Evolutionary conservation across 257 asterid genomes (phyloP).

Genomic region (Nyctanthes arbortristis): DNA sequence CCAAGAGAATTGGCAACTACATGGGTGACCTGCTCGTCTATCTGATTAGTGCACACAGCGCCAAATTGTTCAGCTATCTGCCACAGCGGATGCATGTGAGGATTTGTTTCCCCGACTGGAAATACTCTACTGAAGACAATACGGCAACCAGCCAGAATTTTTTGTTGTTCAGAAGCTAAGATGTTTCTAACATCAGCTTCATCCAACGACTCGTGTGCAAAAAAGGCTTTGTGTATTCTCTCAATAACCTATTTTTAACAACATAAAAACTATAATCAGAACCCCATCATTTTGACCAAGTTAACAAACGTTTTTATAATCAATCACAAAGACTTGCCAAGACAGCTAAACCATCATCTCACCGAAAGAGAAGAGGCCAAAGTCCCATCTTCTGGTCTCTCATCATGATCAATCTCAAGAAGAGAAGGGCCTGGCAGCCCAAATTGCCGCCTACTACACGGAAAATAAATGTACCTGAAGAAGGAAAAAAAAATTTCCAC

Average conservation of each 20-base stretch:
- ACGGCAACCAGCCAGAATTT: conserved; percentile 87
- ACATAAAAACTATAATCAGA: conserved; percentile 18
- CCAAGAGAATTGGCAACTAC: conserved; percentile 96
- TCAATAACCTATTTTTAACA: conserved; percentile 71
- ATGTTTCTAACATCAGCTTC: conserved; percentile 93
- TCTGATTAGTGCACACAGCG: conserved; percentile 78
- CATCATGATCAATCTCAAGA: conserved; percentile 96
- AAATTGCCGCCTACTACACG: conserved; percentile 96
- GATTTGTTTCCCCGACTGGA: conserved; percentile 92
- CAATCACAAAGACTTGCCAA: background rate
- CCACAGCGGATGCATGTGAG: conserved; percentile 96
- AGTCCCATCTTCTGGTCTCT: conserved; percentile 97
- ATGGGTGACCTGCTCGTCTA: conserved; percentile 94
- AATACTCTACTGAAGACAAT: conserved; percentile 90
- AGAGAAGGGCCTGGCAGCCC: conserved; percentile 96
- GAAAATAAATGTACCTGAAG: conserved; percentile 86
- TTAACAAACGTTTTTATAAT: conserved; percentile 4
- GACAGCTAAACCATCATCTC: conserved; percentile 38
- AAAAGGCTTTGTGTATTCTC: conserved; percentile 75
- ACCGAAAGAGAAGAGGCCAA: conserved; percentile 89
- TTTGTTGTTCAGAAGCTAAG: conserved; percentile 79
- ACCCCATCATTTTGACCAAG: background rate
- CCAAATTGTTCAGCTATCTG: conserved; percentile 98
- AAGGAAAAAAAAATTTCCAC: conserved; percentile 15
- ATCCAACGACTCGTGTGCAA: conserved; percentile 62